Conservation (phyloP, 345 rosid genomes). For the Orychophragmus violaceus region DNA sequence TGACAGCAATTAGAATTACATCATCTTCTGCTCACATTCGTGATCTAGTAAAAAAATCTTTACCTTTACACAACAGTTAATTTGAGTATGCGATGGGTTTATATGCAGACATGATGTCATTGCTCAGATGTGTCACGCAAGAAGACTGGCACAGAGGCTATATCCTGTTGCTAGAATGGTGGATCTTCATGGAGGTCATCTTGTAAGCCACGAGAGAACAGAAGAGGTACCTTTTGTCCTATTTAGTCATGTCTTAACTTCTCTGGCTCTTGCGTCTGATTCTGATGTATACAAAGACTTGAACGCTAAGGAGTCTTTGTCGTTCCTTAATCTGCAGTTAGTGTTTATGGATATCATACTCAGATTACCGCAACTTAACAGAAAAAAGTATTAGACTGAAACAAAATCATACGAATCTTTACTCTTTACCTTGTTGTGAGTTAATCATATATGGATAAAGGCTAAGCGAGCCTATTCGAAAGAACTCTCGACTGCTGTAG, state of each 20-base stretch:
- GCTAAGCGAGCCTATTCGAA: not conserved
- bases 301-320: not conserved
- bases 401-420: not conserved
- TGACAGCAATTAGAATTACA: not conserved
- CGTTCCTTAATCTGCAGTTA: not conserved
- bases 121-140: constrained; percentile 83
- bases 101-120: constrained; percentile 74
- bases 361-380: not conserved
- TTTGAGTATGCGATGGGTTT: constrained; percentile 3
- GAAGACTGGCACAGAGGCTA: constrained; percentile 74
- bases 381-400: not conserved
- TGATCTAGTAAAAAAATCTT: not conserved
- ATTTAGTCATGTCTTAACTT: not conserved
- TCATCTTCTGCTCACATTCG: not conserved
- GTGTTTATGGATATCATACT: not conserved
- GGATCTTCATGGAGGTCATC: constrained; percentile 96
- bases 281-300: not conserved
- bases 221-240: constrained; percentile 57
- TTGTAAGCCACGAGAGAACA: constrained; percentile 86
- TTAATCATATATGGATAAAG: not conserved
- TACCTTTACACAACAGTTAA: not conserved
- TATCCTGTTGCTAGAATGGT: constrained; percentile 84
- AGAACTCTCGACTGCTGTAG: not conserved
- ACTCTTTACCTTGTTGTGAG: too few relatives aligned
- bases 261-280: not conserved